A percentile compares a stretch with the other conserved stretches of the same genome.
phyloP scores from a whole-genome alignment of 2,329 filamentous ascomycete genomes.

The Fusarium metavorans region DNA sequence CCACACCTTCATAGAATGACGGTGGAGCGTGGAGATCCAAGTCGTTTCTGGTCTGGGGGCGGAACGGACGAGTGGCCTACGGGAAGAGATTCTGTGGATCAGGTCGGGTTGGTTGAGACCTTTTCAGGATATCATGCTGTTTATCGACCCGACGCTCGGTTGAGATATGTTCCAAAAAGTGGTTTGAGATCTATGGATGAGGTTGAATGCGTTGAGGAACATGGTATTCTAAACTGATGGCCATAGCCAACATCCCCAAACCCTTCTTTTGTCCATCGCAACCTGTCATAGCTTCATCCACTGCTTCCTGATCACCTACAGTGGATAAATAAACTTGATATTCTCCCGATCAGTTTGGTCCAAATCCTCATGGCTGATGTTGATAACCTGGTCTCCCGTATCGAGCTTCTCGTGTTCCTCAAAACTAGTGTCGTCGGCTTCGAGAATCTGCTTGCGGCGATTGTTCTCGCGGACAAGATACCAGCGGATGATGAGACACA shows the following conservation, averaged over 20 bases:
- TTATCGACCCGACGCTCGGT: neutral
- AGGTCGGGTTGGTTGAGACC: neutral
- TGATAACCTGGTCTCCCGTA: neutral
- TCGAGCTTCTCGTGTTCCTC: neutral
- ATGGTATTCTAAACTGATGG: neutral
- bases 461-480: slow-evolving; percentile 3
- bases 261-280: neutral
- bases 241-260: neutral
- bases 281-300: neutral
- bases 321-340: neutral
- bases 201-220: neutral
- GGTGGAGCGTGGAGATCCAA: neutral
- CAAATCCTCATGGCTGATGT: neutral
- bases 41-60: neutral
- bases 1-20: neutral
- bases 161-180: neutral
- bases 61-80: neutral
- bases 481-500: slow-evolving; percentile 4
- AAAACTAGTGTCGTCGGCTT: neutral
- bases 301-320: neutral
- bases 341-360: neutral
- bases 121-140: neutral
- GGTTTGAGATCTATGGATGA: neutral
- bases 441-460: neutral
- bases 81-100: neutral